Evolutionary conservation across 768 basidiomycete genomes (phyloP).

Genomic region (Suillus clintonianus): DNA sequence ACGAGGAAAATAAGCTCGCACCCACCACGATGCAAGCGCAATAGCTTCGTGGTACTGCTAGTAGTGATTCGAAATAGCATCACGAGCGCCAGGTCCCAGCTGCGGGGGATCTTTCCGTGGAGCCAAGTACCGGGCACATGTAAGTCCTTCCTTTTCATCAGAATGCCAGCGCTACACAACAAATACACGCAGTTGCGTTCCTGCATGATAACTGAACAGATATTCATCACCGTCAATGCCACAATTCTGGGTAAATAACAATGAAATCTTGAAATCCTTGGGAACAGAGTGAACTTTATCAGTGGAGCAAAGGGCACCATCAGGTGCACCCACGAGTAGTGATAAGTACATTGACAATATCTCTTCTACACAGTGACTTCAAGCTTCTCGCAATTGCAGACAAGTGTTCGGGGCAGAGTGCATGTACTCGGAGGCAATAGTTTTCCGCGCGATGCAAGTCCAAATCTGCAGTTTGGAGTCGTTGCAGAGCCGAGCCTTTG

Average conservation of each 20-base stretch:
- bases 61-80: background rate
- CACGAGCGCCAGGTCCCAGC: background rate
- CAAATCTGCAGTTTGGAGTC: too few species aligned
- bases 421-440: too few species aligned
- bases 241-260: background rate
- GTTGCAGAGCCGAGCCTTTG: background rate
- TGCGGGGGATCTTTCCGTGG: background rate
- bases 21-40: background rate
- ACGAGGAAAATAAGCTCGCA: background rate
- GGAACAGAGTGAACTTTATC: background rate
- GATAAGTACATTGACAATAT: background rate
- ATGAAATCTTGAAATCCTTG: background rate
- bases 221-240: background rate
- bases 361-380: background rate
- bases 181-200: background rate
- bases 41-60: background rate
- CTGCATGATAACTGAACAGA: background rate
- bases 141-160: background rate
- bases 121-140: background rate
- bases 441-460: too few species aligned
- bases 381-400: background rate
- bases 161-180: background rate
- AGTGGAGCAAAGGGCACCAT: background rate
- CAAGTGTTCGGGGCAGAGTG: background rate
- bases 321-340: background rate